Evolutionary conservation across 202 grass and related monocot genomes (phyloP).

Genomic region (Zoysia matrella): DNA sequence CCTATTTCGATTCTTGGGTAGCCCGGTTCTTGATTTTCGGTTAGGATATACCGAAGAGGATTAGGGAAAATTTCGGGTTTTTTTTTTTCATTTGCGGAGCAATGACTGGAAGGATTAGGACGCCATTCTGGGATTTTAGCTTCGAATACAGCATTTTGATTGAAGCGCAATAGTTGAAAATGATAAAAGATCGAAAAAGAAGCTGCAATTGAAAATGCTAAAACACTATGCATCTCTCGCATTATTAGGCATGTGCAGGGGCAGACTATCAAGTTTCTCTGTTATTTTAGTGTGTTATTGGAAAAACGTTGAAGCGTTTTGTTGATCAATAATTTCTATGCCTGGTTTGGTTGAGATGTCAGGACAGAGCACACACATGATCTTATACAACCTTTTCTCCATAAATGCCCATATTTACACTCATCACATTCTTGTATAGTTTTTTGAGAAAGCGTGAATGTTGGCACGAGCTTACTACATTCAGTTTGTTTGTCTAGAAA

Average conservation of each 20-base stretch:
- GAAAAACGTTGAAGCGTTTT: no score
- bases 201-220: no score
- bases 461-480: neutral
- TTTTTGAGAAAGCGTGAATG: neutral
- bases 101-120: neutral
- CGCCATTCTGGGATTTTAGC: neutral
- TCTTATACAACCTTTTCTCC: neutral
- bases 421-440: neutral
- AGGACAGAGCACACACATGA: neutral
- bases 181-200: neutral
- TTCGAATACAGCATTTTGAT: neutral
- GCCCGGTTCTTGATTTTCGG: neutral
- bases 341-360: no score
- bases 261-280: no score
- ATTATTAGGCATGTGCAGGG: no score
- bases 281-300: no score
- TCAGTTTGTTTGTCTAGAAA: neutral
- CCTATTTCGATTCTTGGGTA: neutral
- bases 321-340: no score
- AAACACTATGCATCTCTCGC: no score
- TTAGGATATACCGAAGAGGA: neutral
- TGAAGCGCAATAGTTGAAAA: neutral
- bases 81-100: neutral
- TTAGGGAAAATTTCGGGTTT: neutral
- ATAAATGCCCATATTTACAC: neutral